Evolutionary conservation across 1,284 basidiomycete genomes (phyloP).

Genomic region (Bjerkandera adusta): DNA sequence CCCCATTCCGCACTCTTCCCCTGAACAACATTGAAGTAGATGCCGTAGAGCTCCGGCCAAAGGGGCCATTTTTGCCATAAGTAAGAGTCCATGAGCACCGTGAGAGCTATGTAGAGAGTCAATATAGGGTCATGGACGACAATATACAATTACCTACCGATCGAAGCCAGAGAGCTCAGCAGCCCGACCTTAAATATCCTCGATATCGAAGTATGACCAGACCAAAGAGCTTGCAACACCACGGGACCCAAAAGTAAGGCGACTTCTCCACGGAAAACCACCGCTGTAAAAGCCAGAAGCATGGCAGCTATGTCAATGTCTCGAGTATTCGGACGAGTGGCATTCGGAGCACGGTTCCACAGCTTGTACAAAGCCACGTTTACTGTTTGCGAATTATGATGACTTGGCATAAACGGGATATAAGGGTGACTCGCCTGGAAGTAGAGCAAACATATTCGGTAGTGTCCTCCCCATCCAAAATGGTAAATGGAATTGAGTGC

Average conservation of each 20-base stretch:
- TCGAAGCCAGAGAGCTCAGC: conserved; percentile 49
- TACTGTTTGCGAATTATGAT: conserved; percentile 37
- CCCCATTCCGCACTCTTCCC: conserved; percentile 94
- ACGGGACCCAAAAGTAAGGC: conserved; percentile 65
- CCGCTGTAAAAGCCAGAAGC: conserved; percentile 64
- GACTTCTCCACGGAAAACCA: conserved; percentile 84
- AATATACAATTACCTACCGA: conserved; percentile 43
- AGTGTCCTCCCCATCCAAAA: conserved; percentile 94
- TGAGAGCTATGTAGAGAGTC: conserved; percentile 45
- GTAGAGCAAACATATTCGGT: conserved; percentile 91
- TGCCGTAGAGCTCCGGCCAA: conserved; percentile 85
- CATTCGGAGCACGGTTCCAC: conserved; percentile 44
- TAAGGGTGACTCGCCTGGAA: conserved; percentile 55
- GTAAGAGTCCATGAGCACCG: conserved; percentile 77
- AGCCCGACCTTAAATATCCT: conserved; percentile 54
- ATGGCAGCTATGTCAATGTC: conserved; percentile 40
- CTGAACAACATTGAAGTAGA: conserved; percentile 87
- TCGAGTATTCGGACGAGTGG: conserved; percentile 35
- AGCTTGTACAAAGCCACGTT: conserved; percentile 63
- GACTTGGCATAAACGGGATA: background rate
- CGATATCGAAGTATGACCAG: conserved; percentile 41
- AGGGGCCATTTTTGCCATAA: conserved; percentile 75
- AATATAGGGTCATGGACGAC: background rate
- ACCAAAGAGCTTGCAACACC: conserved; percentile 53
- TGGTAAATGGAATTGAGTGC: conserved; percentile 86